Evolutionary conservation across 495 filamentous ascomycete genomes (phyloP), one percentile per base, ranked within the genome.

Genomic region (Aspergillus baeticus): DNA sequence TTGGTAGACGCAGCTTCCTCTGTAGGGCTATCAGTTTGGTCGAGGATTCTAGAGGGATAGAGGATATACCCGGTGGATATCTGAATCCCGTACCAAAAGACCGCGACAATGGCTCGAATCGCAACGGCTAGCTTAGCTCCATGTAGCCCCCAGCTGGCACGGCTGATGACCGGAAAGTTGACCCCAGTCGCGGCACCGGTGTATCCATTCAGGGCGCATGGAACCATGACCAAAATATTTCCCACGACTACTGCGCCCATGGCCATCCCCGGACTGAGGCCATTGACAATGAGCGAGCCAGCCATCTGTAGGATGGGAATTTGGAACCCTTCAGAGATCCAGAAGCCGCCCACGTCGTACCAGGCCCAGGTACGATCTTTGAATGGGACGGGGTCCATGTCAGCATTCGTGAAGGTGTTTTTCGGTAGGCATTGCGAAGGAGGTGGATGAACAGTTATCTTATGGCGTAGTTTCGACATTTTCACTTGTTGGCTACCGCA

Each of bases 1-100:
- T 47, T 20, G 42, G 18, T 13, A 55, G 38, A 26, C 46, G 14
- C n/a, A 15, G 10, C 52, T 43, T 47, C 5, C 17, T 26, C 20
- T 47, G 17, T 13, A 42, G 34, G 36, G 47, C 39, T 43, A 55
- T 55, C 42, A 42, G 46, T 7, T 33, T 33, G 21, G 39, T 38
- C 38, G 4, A 47, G 18, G 20, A 29, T 46, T n/a, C n/a, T 3
- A 29, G 3, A 29, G 26, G 26, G 26, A 29, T 29, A 8, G 8
- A 55, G 20, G 31, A 55, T 55, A 39, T 5, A 34, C 52, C 20
- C 31, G 42, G 43, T 55, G 29, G 34, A 46, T 0, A 13, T 54
- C 41, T 54, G 52, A 2, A 54, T 42, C 17, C 52, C 52, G 41
- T 54, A 54, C 52, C 52, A 54, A 41, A 54, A 36, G 17, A 54